Base-by-base conservation (phyloP, 1,284 basidiomycete genomes). In the Phellopilus nigrolimitatus region DNA sequence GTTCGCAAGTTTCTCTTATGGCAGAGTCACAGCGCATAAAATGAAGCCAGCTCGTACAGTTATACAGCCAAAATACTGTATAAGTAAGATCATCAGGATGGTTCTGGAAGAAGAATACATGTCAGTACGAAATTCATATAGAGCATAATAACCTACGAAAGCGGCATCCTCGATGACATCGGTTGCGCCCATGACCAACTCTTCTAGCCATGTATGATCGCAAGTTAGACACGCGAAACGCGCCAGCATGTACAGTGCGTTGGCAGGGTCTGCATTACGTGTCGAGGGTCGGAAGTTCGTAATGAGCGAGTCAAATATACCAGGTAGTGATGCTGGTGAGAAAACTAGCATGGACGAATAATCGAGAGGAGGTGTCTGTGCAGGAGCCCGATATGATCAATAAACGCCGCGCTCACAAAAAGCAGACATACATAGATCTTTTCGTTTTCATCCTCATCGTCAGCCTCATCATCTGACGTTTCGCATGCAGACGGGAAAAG, bases 31-130 rank as follows among this genome's bases (percentile, higher is more conserved):
- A 89, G 53, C 88, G 83, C 65, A 97, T 76, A 49, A 98, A 82
- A 70, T 97, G 91, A 13, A 98, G 75, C 73, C 95, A 88, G 12
- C 92, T 68, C 5, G 90, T 91, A 22, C 83, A 79, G 67, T 99
- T 99, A 69, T 91, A 91, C 36, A 97, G 71, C 95, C 97, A 99
- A 67, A 97, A 98, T 19, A 93, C 80, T 19, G 95, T 78, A 60
- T 81, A 83, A 2, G 90, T 84, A 45, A 97, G 71, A 62, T 97
- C 90, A 58, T 95, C 92, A 30, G 87, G 77, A 55, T 80, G 82
- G 60, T 72, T 82, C 91, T 95, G 63, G n/a, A n/a, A 12, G 55
- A 46, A 36, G 19, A 37, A n/a, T n/a, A n/a, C n/a, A n/a, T n/a
- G n/a, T n/a, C n/a, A n/a, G n/a, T n/a, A n/a, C n/a, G 54, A 37